Percentiles rank a stretch among this genome's conserved stretches.
These are phyloP conservation scores for Oryza australiensis DNA, from an alignment of 176 grass and related monocot genomes.

Conservation along the genomic window DNA sequence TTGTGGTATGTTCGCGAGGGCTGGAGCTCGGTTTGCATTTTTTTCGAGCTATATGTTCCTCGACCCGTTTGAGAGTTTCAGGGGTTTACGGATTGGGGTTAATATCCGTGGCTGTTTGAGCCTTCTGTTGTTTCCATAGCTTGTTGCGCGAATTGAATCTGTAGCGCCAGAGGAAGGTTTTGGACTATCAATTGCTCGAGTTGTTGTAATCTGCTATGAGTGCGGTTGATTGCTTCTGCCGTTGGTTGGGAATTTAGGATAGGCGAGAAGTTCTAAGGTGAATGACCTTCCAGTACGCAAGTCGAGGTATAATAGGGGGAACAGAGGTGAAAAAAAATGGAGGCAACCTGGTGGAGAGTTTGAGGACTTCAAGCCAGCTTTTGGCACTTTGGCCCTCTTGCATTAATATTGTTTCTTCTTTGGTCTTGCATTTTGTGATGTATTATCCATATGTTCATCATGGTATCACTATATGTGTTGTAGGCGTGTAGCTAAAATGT, in stretches of 20 bases:
- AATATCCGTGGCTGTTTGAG: not conserved
- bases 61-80: not conserved
- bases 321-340: not conserved
- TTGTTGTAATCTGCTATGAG: not conserved
- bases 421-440: not conserved
- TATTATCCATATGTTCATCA: not conserved
- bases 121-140: not conserved
- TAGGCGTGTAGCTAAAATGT: not conserved
- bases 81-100: conserved; percentile 34
- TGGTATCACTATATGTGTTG: not conserved
- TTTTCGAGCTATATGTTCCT: not conserved
- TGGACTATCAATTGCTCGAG: conserved; percentile 9
- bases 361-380: not conserved
- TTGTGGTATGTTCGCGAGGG: not conserved
- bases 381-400: not conserved
- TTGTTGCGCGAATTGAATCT: not conserved
- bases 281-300: not conserved
- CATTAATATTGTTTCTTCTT: not conserved
- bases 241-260: not conserved
- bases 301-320: not conserved
- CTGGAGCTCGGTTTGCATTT: not conserved
- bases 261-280: not conserved
- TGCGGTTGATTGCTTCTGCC: not conserved
- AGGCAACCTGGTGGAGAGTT: not conserved
- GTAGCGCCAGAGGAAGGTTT: not conserved